These are phyloP conservation scores for Amylocystis lapponica DNA, from an alignment of 768 basidiomycete species.

Conservation along the genomic window DNA sequence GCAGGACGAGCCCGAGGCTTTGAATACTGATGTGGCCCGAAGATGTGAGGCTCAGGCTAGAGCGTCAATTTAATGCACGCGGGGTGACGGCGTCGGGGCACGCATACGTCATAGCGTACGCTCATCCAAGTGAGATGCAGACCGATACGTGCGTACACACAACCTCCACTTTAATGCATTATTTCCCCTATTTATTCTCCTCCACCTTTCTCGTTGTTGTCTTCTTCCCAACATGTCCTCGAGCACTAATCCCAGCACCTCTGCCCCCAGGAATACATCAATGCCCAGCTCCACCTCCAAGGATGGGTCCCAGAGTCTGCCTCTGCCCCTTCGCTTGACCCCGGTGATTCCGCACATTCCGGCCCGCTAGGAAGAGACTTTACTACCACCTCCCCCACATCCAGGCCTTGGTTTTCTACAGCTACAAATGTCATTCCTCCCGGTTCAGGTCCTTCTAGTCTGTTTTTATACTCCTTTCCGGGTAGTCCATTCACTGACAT, in stretches of 20 bases:
- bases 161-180: too few species aligned
- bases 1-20: too few species aligned
- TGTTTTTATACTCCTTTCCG: background rate
- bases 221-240: too few species aligned
- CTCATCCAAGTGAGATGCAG: too few species aligned
- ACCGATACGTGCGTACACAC: too few species aligned
- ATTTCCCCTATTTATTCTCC: too few species aligned
- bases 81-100: too few species aligned
- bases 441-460: background rate
- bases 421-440: background rate
- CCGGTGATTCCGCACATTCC: background rate
- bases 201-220: too few species aligned
- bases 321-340: background rate
- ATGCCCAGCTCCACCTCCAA: background rate
- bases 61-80: too few species aligned
- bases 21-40: too few species aligned
- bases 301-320: background rate
- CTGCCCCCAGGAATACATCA: background rate
- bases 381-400: background rate
- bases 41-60: too few species aligned
- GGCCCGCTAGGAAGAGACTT: background rate
- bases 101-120: too few species aligned
- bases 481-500: background rate
- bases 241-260: background rate
- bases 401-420: background rate